Evolutionary conservation across 2,329 filamentous ascomycete species (phyloP), one percentile per base, ranked within the genome.

Genomic region (Colletotrichum destructivum): DNA sequence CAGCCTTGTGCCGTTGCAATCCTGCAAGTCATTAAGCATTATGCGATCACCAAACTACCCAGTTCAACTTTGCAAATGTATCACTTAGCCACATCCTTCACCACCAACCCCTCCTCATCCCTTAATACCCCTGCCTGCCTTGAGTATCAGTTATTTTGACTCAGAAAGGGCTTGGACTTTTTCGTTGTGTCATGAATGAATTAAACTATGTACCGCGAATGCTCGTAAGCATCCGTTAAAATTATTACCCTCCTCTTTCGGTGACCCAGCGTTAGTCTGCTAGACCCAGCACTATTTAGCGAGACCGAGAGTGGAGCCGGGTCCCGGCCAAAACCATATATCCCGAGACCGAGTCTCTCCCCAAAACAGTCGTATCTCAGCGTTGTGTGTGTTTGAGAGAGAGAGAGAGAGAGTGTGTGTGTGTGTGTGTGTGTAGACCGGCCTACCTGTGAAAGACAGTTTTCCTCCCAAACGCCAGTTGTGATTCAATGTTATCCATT

Each of bases 391-490:
- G 35, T 38, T 3, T 11, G 35, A 2, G 23, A 3, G 23, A 23
- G 23, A 2, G 23, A n/a, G n/a, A n/a, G n/a, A n/a, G 31, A 9
- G 31, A 2, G 31, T 35, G 31, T 35, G 31, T 35, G 8, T 35
- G 31, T 35, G 31, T 18, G 31, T 26, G 13, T 2, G 18, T 16
- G 23, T 26, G 42, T 56, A 59, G 40, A 40, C 38, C 47, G 38
- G 23, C 35, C 49, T 44, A 31, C 42, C 64, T 62, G 56, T 46
- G 8, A 62, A 71, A 71, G 51, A 71, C 44, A 68, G 49, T 68
- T 69, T 64, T 47, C 38, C 47, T 47, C 59, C 65, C 54, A 69
- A 64, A 69, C 65, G 65, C 69, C 65, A 44, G 51, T 55, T 69
- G 47, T 42, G 52, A 60, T 55, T 66, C 66, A 64, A 69, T 60